Evolutionary conservation across 768 basidiomycete species (phyloP).

Genomic region (Coprinellus micaceus): DNA sequence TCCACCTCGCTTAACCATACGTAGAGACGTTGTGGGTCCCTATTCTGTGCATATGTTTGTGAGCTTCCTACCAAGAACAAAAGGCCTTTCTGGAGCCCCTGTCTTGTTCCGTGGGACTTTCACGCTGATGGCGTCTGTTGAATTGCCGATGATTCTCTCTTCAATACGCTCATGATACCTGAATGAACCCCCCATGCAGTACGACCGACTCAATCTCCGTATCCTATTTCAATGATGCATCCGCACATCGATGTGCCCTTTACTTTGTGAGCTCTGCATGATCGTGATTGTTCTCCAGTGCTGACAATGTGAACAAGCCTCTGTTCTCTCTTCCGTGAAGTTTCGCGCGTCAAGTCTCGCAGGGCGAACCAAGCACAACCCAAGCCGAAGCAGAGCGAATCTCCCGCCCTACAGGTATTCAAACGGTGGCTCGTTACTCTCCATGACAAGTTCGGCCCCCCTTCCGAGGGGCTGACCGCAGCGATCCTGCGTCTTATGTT

Average conservation of each 20-base stretch:
- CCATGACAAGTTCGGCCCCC: slow-evolving; percentile 38
- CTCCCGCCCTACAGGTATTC: slow-evolving; percentile 39
- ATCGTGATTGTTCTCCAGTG: not conserved
- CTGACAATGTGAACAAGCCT: not conserved
- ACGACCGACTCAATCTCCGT: too few relatives aligned
- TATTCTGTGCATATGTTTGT: too few relatives aligned
- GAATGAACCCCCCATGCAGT: too few relatives aligned
- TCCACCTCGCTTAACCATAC: too few relatives aligned
- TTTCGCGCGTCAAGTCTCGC: not conserved
- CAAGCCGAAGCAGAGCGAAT: slow-evolving; percentile 11
- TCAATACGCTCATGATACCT: too few relatives aligned
- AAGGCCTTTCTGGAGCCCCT: too few relatives aligned
- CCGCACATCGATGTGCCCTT: slow-evolving; percentile 32
- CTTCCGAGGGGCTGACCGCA: slow-evolving; percentile 51
- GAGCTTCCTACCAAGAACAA: too few relatives aligned
- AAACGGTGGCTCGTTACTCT: slow-evolving; percentile 43
- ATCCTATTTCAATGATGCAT: too few relatives aligned
- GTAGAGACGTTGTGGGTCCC: too few relatives aligned
- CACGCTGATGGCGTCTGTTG: too few relatives aligned
- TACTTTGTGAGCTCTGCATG: slow-evolving; percentile 37
- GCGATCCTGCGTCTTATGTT: slow-evolving; percentile 76
- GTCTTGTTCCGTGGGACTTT: too few relatives aligned
- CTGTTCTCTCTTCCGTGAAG: not conserved
- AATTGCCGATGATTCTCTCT: too few relatives aligned
- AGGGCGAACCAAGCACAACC: not conserved